Base-by-base conservation (phyloP, 768 basidiomycete species). In the Daedalea quercina region DNA sequence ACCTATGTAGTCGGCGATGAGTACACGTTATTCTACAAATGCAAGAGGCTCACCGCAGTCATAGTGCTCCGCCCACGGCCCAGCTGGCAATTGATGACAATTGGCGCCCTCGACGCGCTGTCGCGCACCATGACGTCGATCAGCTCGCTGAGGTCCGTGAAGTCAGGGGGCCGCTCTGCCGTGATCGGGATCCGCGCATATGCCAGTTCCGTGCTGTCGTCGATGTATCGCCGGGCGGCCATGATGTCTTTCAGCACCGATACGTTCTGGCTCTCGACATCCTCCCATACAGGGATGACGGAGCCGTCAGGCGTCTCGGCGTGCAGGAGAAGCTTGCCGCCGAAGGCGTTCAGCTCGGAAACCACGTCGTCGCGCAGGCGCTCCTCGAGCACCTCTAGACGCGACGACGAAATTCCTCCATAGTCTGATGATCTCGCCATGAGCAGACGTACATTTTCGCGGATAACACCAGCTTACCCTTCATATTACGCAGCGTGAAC, bases 11-110 rank as follows among this genome's bases (percentile, higher is more conserved):
- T 46, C 11, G 33, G 25, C 34, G n/a, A 54, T 50, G 31, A 34
- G 34, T 23, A 28, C 17, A 11, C 25, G 17, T n/a, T n/a, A n/a
- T n/a, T n/a, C n/a, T n/a, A n/a, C 20, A 52, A 28, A 20, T 26
- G 15, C 24, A 24, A 9, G 8, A 6, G 34, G 64, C 84, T 57
- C 51, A 89, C 90, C 17, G 94, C 89, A n/a, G 92, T 85, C 46
- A 93, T 70, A 0, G 94, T 95, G 55, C 92, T 94, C 60, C 96
- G 77, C 9, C 95, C 94, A 26, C 92, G 77, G 3, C 93, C 95
- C 13, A 99, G 80, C 63, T 99, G 96, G 61, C 94, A 96, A 63
- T 98, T 99, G 33, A 99, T 79, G 17, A 99, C 85, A 53, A 98
- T 87, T 0, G 88, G 88, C 0, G 87, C 86, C 35, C 80, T 77